A percentile compares a stretch with the other conserved stretches of the same genome.
Evolutionary conservation across 768 basidiomycete genomes (phyloP).

Genomic region (Trametes gibbosa): DNA sequence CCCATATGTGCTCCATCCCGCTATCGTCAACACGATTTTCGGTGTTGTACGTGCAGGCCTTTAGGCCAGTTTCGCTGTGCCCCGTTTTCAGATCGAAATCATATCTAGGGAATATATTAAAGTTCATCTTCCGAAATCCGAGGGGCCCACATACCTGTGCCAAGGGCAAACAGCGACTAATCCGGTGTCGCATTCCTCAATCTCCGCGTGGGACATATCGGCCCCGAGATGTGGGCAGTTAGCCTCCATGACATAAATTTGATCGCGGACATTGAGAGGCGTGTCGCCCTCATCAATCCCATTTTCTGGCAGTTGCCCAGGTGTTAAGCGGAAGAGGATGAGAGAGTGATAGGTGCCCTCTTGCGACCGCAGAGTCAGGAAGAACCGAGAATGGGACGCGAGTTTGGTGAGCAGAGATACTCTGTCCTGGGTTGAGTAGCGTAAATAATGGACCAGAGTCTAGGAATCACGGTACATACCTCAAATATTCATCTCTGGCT

Average conservation of each 20-base stretch:
- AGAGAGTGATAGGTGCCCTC: slow-evolving; percentile 58
- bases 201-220: slow-evolving; percentile 76
- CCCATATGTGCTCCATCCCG: slow-evolving; percentile 48
- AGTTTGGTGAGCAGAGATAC: slow-evolving; percentile 44
- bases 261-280: slow-evolving; percentile 17
- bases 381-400: slow-evolving; percentile 57
- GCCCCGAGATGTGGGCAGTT: slow-evolving; percentile 80
- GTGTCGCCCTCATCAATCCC: slow-evolving; percentile 3
- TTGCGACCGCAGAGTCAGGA: slow-evolving; percentile 57
- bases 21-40: slow-evolving; percentile 41
- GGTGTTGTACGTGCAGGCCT: slow-evolving; percentile 65
- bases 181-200: slow-evolving; percentile 61
- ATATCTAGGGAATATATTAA: slow-evolving; percentile 42
- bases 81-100: slow-evolving; percentile 73
- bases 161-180: slow-evolving; percentile 72
- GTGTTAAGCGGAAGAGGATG: slow-evolving; percentile 61
- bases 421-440: slow-evolving; percentile 27
- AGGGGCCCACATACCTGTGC: slow-evolving; percentile 49
- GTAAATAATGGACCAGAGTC: neutral
- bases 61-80: slow-evolving; percentile 64
- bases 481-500: neutral
- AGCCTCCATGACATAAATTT: slow-evolving; percentile 79
- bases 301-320: slow-evolving; percentile 20
- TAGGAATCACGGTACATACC: neutral
- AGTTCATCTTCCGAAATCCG: too few species aligned